These are phyloP conservation scores for Phytophthora hybrid DNA, from an alignment of 352 stramenopile species.

Conservation along the genomic window DNA sequence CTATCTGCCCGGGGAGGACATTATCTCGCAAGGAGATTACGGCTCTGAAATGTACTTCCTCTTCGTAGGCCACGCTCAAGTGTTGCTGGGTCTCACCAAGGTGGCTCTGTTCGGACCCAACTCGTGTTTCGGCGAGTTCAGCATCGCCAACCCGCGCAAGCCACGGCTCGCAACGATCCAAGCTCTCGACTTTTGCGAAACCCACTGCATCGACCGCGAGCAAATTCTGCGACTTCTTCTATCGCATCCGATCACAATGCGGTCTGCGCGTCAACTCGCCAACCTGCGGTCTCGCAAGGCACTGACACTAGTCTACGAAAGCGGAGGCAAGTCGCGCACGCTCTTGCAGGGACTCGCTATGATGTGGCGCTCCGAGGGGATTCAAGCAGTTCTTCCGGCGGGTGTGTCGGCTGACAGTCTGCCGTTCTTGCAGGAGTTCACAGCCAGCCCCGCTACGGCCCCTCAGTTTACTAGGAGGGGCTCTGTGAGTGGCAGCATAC, in stretches of 20 bases:
- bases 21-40: slow-evolving; percentile 83
- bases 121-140: slow-evolving; percentile 85
- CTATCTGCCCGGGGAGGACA: slow-evolving; percentile 80
- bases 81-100: slow-evolving; percentile 67
- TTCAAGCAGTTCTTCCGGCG: slow-evolving; percentile 54
- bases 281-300: slow-evolving; percentile 65
- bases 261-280: slow-evolving; percentile 64
- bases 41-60: slow-evolving; percentile 88
- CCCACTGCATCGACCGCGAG: slow-evolving; percentile 64
- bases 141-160: slow-evolving; percentile 75
- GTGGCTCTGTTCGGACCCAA: slow-evolving; percentile 74
- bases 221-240: slow-evolving; percentile 60
- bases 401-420: slow-evolving; percentile 42
- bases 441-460: background rate
- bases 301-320: slow-evolving; percentile 63
- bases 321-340: slow-evolving; percentile 60
- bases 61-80: slow-evolving; percentile 78
- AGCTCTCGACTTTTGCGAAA: slow-evolving; percentile 84
- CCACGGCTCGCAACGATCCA: slow-evolving; percentile 79
- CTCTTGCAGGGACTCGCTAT: slow-evolving; percentile 70
- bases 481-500: slow-evolving; percentile 1
- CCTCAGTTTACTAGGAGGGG: background rate
- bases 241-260: slow-evolving; percentile 65
- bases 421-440: slow-evolving; percentile 60
- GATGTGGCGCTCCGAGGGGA: slow-evolving; percentile 66